These are phyloP conservation scores for Chrysoporthe austroafricana DNA, from an alignment of 2,329 filamentous ascomycete genomes.

Conservation along the genomic window DNA sequence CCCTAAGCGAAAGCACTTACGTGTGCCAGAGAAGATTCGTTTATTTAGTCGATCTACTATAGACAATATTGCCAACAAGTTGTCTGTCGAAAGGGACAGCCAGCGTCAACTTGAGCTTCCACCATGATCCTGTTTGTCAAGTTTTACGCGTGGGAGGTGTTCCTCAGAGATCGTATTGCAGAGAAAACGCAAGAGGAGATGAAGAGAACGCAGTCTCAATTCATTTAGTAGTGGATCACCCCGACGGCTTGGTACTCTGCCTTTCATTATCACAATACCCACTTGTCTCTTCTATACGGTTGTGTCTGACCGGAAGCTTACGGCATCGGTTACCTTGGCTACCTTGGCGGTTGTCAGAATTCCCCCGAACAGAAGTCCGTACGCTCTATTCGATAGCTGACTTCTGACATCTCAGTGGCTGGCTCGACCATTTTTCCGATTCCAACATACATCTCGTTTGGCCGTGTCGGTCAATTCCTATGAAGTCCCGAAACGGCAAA, in stretches of 20 bases:
- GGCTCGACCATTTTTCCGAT: conserved; percentile 75
- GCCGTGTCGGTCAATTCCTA: conserved; percentile 71
- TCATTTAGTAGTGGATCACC: conserved; percentile 68
- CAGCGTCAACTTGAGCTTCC: neutral
- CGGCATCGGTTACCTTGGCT: conserved; percentile 68
- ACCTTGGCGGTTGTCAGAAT: conserved; percentile 70
- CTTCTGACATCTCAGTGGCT: conserved; percentile 46
- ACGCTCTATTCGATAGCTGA: neutral
- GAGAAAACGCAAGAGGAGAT: conserved; percentile 66
- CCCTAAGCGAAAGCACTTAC: neutral
- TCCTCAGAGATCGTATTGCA: conserved; percentile 65
- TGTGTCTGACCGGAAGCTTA: conserved; percentile 65
- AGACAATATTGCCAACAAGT: neutral
- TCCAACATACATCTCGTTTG: conserved; percentile 70
- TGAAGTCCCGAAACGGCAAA: conserved; percentile 35
- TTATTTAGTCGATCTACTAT: neutral
- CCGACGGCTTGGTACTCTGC: conserved; percentile 70
- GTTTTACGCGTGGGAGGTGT: conserved; percentile 70
- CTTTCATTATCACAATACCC: conserved; percentile 68
- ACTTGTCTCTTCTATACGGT: conserved; percentile 71
- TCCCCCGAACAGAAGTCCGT: conserved; percentile 61
- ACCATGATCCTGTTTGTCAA: neutral
- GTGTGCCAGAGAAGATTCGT: neutral
- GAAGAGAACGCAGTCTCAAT: conserved; percentile 61
- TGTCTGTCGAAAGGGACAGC: neutral